These are phyloP conservation scores for Pyricularia pennisetigena DNA, from an alignment of 2,329 filamentous ascomycete genomes.

Conservation along the genomic window DNA sequence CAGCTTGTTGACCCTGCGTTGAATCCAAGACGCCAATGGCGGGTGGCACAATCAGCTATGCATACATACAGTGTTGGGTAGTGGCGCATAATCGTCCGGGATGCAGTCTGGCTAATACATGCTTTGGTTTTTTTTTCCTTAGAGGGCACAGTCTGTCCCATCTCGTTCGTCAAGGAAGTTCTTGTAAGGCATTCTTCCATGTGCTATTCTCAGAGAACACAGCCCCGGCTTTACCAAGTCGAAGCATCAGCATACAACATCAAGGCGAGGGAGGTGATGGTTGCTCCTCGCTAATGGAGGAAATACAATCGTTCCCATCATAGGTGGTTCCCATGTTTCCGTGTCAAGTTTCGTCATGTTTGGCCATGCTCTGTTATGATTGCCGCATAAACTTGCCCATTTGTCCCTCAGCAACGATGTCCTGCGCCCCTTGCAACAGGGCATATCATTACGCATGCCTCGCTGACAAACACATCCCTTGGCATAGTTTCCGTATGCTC, in stretches of 20 bases:
- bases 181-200: constrained; percentile 51
- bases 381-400: background rate
- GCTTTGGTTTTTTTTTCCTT: constrained; percentile 11
- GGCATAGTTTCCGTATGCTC: constrained; percentile 65
- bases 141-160: constrained; percentile 79
- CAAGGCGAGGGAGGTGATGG: background rate
- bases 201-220: background rate
- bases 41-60: background rate
- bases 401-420: background rate
- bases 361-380: background rate
- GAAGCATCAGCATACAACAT: background rate
- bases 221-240: background rate
- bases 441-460: background rate
- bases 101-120: constrained; percentile 28
- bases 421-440: background rate
- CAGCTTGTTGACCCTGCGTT: background rate
- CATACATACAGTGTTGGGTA: background rate
- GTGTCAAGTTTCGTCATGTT: background rate
- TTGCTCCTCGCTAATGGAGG: background rate
- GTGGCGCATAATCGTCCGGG: constrained; percentile 18
- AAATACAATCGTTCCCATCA: background rate
- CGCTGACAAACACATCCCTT: background rate
- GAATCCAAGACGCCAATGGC: background rate
- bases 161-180: constrained; percentile 76
- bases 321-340: background rate